Base-by-base conservation (phyloP, 768 basidiomycete genomes). In the Naganishia friedmannii region DNA sequence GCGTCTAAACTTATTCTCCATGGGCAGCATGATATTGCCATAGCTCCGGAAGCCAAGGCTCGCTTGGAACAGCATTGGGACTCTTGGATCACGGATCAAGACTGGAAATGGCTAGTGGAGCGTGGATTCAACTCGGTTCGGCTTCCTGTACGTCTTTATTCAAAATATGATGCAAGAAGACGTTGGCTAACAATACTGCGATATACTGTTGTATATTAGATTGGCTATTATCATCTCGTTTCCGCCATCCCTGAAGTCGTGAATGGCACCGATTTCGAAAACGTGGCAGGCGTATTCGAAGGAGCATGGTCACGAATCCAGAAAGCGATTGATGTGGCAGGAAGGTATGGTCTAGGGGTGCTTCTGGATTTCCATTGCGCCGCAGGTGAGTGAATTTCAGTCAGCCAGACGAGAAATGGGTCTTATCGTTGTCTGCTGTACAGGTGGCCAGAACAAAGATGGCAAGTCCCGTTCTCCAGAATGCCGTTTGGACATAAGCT, bases 301-400 rank as follows among this genome's bases (percentile, higher is more conserved):
- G 88, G 89, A 12, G 90, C 90, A 19, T 92, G 90, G 90, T 48
- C 73, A 9, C 83, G 88, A 65, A 86, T 91, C 71, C 85, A 87
- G 54, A 84, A 84, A 10, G 80, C 84, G 2, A 79, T 85, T 31
- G 82, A 85, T 69, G 57, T 87, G 87, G 92, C 93, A 1, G 80
- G 81, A 54, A 83, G 84, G 29, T 80, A 90, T 74, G 88, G 88
- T 10, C 78, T 97, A 55, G 93, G 93, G 75, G 82, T 94, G 34
- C 88, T 95, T 56, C 78, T 95, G 46, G 93, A 93, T 82, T 85
- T 91, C 0, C 90, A 92, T 76, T 89, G 89, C 31, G 91, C 87
- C 34, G 90, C 92, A 0, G 92, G 92, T 63, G 32, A 21, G 60
- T 63, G 3, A 13, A 37, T 19, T n/a, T 1, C 39, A 23, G 12